Evolutionary conservation across 371 early-diverging fungal genomes (phyloP).

Genomic region (Mucor irregularis): DNA sequence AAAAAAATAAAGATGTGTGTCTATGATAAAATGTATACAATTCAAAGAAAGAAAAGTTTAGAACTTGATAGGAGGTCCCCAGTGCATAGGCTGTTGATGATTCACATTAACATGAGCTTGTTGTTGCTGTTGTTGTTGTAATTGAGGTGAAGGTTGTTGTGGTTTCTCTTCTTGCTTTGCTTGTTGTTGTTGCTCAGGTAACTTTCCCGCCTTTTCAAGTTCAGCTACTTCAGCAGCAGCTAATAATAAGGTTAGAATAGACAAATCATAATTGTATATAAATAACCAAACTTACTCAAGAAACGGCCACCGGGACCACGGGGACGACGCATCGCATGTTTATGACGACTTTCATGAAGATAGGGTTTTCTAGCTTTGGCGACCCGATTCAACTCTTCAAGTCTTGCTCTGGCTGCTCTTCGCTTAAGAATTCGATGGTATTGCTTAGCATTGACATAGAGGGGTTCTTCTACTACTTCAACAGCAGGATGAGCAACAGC

Average conservation of each 20-base stretch:
- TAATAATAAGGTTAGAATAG: background rate
- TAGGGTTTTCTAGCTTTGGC: conserved; percentile 71
- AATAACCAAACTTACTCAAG: conserved; percentile 42
- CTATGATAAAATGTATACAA: too few relatives aligned
- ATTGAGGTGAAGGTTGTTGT: background rate
- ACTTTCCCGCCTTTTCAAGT: conserved; percentile 37
- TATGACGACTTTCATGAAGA: conserved; percentile 94
- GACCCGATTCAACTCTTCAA: conserved; percentile 59
- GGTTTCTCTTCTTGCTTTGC: background rate
- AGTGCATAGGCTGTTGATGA: background rate
- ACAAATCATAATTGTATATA: background rate
- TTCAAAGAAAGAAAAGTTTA: background rate
- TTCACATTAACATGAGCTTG: background rate
- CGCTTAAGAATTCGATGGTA: conserved; percentile 90
- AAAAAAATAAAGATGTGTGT: too few relatives aligned
- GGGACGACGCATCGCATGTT: conserved; percentile 93
- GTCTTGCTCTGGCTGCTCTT: conserved; percentile 67
- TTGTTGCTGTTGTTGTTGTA: conserved; percentile 1
- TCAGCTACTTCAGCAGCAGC: conserved; percentile 58
- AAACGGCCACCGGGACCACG: conserved; percentile 91
- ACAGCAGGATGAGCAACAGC: background rate
- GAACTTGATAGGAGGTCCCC: background rate
- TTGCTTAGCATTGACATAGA: conserved; percentile 83
- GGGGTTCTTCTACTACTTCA: conserved; percentile 32
- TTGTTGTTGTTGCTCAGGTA: conserved; percentile 7